Conservation (phyloP, 2,329 filamentous ascomycete species). For the Fusarium bactridioides region DNA sequence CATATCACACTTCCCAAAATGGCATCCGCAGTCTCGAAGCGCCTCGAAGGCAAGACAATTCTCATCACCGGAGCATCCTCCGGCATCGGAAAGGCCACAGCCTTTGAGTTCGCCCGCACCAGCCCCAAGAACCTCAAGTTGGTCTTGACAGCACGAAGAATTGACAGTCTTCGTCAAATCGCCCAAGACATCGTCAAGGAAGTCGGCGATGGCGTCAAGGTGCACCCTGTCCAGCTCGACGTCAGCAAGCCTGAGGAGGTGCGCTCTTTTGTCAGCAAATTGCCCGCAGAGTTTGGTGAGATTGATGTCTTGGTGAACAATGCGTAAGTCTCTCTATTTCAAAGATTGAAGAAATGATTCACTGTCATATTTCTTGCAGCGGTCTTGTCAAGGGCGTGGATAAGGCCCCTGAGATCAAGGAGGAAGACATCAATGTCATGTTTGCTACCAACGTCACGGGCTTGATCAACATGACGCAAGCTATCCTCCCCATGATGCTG, state of each 20-base stretch:
- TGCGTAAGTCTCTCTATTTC: conserved; percentile 67
- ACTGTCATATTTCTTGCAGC: conserved; percentile 51
- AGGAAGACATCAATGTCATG: conserved; percentile 86
- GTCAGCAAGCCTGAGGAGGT: conserved; percentile 82
- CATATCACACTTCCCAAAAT: conserved; percentile 45
- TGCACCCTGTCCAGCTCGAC: conserved; percentile 84
- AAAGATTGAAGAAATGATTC: rapidly evolving
- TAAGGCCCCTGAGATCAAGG: conserved; percentile 82
- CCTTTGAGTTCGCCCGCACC: conserved; percentile 90
- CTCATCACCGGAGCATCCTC: conserved; percentile 91
- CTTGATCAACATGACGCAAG: conserved; percentile 96
- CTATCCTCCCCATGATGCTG: conserved; percentile 82
- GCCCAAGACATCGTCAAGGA: conserved; percentile 79
- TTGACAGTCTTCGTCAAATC: conserved; percentile 79
- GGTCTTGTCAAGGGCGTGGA: conserved; percentile 90
- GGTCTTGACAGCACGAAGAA: conserved; percentile 83
- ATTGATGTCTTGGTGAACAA: conserved; percentile 95
- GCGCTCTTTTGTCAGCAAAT: conserved; percentile 70
- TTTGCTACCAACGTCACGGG: conserved; percentile 93
- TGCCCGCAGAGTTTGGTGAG: conserved; percentile 83
- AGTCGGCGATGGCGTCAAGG: conserved; percentile 80
- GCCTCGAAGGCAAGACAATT: conserved; percentile 91
- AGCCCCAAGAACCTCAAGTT: conserved; percentile 80
- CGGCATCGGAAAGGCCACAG: conserved; percentile 83
- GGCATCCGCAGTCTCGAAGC: conserved; percentile 72